Percentiles rank a stretch among this genome's conserved stretches.
These are phyloP conservation scores for Agaricus sinodeliciosus DNA, from an alignment of 768 basidiomycete species.

Conservation along the genomic window DNA sequence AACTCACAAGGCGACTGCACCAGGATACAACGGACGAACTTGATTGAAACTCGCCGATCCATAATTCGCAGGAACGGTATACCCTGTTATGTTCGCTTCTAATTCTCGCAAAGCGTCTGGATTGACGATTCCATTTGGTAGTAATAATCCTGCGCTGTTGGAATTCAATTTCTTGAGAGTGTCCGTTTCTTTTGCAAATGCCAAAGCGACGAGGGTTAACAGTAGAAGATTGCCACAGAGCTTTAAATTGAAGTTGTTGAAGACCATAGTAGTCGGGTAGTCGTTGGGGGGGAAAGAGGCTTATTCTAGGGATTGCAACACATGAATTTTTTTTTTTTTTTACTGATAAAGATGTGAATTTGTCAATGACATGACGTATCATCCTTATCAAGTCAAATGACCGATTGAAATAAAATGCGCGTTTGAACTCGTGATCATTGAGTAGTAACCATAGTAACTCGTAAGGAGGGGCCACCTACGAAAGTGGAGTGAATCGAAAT, in stretches of 20 bases:
- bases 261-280: background rate
- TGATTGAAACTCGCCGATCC: conserved; percentile 16
- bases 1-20: conserved; percentile 20
- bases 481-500: no score
- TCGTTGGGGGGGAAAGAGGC: no score
- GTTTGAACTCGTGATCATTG: no score
- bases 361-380: no score
- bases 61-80: conserved; percentile 16
- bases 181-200: background rate
- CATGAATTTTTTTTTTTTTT: no score
- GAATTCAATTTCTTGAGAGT: background rate
- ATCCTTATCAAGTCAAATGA: no score
- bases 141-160: no score
- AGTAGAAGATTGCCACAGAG: background rate
- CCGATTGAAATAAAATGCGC: no score
- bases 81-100: conserved; percentile 18
- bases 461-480: no score
- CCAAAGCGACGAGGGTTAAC: background rate
- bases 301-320: no score
- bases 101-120: conserved; percentile 15
- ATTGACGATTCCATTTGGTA: background rate
- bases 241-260: background rate
- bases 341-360: no score
- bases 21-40: conserved; percentile 20
- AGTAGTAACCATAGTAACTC: no score